phyloP scores from a whole-genome alignment of 164 flowering plant species.

The Aristolochia fimbriata region DNA sequence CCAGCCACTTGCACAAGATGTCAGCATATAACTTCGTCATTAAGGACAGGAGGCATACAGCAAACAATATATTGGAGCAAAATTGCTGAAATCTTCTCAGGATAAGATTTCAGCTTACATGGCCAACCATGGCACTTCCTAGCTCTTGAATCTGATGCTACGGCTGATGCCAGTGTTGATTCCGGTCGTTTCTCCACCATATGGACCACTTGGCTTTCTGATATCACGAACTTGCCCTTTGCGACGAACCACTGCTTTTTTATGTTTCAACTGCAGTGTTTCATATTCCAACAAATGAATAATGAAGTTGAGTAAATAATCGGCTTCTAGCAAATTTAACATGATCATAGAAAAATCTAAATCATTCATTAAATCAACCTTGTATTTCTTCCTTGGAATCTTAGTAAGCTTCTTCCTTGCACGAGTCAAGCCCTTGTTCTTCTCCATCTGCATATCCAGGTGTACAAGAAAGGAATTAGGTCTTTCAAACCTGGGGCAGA shows the following conservation, averaged over 20 bases:
- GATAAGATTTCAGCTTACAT: no score
- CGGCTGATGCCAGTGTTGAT: slow-evolving; percentile 66
- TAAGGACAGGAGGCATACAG: no score
- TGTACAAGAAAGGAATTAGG: no score
- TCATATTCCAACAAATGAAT: neutral
- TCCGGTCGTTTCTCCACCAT: slow-evolving; percentile 83
- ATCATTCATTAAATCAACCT: slow-evolving; percentile 26
- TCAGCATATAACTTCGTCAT: no score
- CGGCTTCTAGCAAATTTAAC: no score
- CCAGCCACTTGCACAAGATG: no score
- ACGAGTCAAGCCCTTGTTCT: slow-evolving; percentile 90
- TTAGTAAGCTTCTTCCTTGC: slow-evolving; percentile 54
- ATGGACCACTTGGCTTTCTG: slow-evolving; percentile 52
- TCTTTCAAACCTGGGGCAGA: no score
- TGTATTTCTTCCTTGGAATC: slow-evolving; percentile 95
- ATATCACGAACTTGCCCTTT: slow-evolving; percentile 72
- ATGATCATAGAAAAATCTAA: neutral
- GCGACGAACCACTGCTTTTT: slow-evolving; percentile 37
- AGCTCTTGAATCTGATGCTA: slow-evolving; percentile 56
- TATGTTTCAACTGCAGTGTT: slow-evolving; percentile 51
- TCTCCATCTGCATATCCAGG: slow-evolving; percentile 56
- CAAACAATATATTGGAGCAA: no score
- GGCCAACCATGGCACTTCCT: neutral
- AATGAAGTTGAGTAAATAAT: no score
- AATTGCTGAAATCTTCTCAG: no score